Conservation (phyloP, 1,139 yeast species). For the Scheffersomyces insectosa region DNA sequence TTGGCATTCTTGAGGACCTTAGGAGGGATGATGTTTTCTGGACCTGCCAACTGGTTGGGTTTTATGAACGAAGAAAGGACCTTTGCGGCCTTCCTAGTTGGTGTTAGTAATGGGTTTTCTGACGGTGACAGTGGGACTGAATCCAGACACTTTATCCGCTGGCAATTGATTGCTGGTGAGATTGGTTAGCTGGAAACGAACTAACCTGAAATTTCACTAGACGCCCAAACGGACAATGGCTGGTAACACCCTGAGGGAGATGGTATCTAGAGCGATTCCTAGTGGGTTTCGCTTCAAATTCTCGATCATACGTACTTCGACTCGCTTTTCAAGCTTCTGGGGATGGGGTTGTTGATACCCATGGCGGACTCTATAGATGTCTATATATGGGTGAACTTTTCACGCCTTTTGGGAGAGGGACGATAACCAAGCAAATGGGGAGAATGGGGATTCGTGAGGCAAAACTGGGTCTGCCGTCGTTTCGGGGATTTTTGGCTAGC, state of each 20-base stretch:
- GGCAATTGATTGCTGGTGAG: background rate
- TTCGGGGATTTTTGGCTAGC: too few relatives aligned
- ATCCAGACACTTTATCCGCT: background rate
- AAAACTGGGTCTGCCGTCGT: too few relatives aligned
- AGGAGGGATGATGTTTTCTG: conserved; percentile 90
- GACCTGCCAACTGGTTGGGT: conserved; percentile 93
- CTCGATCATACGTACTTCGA: conserved; percentile 60
- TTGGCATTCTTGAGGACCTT: conserved; percentile 84
- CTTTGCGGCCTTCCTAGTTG: conserved; percentile 84
- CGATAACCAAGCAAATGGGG: background rate
- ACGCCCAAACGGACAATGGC: background rate
- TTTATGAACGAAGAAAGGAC: conserved; percentile 85
- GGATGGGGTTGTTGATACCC: conserved; percentile 90
- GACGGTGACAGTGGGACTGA: background rate
- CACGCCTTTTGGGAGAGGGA: background rate
- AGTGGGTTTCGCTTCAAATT: too few relatives aligned
- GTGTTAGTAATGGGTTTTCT: conserved; percentile 8
- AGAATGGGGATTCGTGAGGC: too few relatives aligned
- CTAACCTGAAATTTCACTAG: conserved; percentile 1
- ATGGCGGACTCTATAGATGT: conserved; percentile 15
- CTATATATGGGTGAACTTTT: background rate
- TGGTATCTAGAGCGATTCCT: background rate
- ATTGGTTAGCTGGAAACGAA: background rate
- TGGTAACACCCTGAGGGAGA: background rate
- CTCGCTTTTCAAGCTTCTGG: conserved; percentile 85